These are phyloP conservation scores for Hyphodiscus hymeniophilus DNA, from an alignment of 495 filamentous ascomycete species.

Conservation along the genomic window DNA sequence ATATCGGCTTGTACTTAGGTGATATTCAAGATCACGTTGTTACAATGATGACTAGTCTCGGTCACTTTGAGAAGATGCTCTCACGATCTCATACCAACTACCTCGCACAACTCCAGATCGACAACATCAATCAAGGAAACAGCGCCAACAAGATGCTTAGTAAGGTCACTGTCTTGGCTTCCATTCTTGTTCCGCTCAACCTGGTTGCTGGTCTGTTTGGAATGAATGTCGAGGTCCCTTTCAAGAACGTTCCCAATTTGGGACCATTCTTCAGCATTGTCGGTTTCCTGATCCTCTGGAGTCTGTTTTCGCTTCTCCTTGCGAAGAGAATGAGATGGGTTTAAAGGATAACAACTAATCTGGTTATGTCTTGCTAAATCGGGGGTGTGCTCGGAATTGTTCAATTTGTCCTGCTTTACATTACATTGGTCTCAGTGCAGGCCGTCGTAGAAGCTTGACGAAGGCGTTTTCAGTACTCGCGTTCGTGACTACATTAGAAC, in stretches of 20 bases:
- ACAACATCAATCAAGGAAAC: slow-evolving; percentile 75
- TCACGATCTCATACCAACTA: slow-evolving; percentile 94
- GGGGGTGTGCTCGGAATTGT: too few relatives aligned
- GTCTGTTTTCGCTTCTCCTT: slow-evolving; percentile 40
- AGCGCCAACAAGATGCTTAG: slow-evolving; percentile 75
- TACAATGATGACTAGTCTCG: slow-evolving; percentile 94
- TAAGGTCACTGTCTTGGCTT: slow-evolving; percentile 92
- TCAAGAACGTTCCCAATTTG: slow-evolving; percentile 41
- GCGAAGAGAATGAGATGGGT: slow-evolving; percentile 41
- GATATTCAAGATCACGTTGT: slow-evolving; percentile 99
- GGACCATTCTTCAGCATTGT: slow-evolving; percentile 78
- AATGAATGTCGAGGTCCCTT: slow-evolving; percentile 92
- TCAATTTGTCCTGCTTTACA: too few relatives aligned
- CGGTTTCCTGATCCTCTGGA: slow-evolving; percentile 53
- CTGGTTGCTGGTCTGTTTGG: slow-evolving; percentile 92
- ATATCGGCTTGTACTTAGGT: slow-evolving; percentile 90
- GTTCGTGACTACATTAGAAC: too few relatives aligned
- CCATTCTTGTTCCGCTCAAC: slow-evolving; percentile 94
- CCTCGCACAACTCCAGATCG: slow-evolving; percentile 86
- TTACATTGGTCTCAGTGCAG: too few relatives aligned
- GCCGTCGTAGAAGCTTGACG: too few relatives aligned
- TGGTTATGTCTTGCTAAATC: neutral
- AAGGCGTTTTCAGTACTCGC: too few relatives aligned
- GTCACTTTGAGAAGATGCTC: slow-evolving; percentile 96
- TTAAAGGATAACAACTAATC: slow-evolving; percentile 10